phyloP scores from a whole-genome alignment of 2,329 filamentous ascomycete species.

The Paecilomyces fulvus region DNA sequence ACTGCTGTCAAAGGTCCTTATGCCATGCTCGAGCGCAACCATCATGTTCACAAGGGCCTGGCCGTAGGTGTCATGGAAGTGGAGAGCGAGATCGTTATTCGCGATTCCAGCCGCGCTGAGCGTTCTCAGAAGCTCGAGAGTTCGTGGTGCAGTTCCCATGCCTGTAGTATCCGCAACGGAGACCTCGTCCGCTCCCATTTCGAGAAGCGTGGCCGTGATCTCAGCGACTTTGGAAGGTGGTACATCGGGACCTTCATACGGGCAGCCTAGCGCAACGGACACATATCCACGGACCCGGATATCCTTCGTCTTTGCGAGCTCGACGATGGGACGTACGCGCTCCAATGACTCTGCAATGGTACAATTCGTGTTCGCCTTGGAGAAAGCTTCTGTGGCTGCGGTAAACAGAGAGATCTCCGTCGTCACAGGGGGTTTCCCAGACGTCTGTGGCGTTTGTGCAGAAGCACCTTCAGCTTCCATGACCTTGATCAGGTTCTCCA shows the following conservation, averaged over 20 bases:
- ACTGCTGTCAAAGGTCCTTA: conserved; percentile 55
- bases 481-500: conserved; percentile 50
- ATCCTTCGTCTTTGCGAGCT: conserved; percentile 46
- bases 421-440: conserved; percentile 25
- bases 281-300: conserved; percentile 57
- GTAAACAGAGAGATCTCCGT: conserved; percentile 57
- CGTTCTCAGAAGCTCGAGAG: conserved; percentile 49
- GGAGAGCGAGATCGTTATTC: conserved; percentile 51
- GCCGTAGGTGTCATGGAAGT: conserved; percentile 61
- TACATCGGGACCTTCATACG: conserved; percentile 57
- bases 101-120: conserved; percentile 53
- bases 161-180: conserved; percentile 59
- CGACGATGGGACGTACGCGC: conserved; percentile 51
- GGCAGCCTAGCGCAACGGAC: conserved; percentile 56
- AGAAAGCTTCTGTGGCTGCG: conserved; percentile 57
- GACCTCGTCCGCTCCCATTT: conserved; percentile 59
- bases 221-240: conserved; percentile 53
- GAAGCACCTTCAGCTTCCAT: conserved; percentile 37
- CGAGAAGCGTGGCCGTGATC: conserved; percentile 51
- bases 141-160: conserved; percentile 57
- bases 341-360: conserved; percentile 53
- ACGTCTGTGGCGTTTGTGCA: conserved; percentile 18
- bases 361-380: conserved; percentile 59
- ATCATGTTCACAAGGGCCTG: conserved; percentile 57
- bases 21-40: conserved; percentile 54